These are phyloP conservation scores for Arachis stenosperma DNA, from an alignment of 306 rosid genomes.

Conservation along the genomic window DNA sequence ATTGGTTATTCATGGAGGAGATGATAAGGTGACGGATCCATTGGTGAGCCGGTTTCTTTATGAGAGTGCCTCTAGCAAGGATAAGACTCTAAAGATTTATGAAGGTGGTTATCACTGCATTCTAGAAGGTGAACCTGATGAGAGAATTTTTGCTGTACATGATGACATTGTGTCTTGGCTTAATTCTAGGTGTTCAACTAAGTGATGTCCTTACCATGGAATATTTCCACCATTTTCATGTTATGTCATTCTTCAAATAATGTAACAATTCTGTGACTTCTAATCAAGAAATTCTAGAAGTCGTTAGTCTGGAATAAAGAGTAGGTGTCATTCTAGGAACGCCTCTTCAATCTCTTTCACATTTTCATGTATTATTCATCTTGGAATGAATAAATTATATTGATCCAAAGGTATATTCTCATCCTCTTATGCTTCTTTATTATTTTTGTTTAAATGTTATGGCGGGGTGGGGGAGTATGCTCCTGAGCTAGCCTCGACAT, in stretches of 20 bases:
- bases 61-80: conserved; percentile 68
- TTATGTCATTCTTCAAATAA: neutral
- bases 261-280: neutral
- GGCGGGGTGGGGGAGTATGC: too few species aligned
- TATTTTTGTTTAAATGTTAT: too few species aligned
- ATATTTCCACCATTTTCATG: neutral
- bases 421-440: too few species aligned
- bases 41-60: conserved; percentile 77
- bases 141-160: conserved; percentile 61
- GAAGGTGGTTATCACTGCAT: conserved; percentile 75
- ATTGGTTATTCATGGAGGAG: conserved; percentile 86
- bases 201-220: conserved; percentile 21
- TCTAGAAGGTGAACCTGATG: conserved; percentile 90
- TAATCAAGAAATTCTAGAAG: neutral
- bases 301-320: neutral
- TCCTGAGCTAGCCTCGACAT: too few species aligned
- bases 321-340: too few species aligned
- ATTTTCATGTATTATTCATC: too few species aligned
- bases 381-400: too few species aligned
- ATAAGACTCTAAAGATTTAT: conserved; percentile 70
- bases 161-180: conserved; percentile 76
- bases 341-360: too few species aligned
- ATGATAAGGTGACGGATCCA: conserved; percentile 83
- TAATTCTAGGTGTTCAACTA: conserved; percentile 50
- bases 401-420: too few species aligned